A percentile compares a stretch with the other conserved stretches of the same genome.
These are phyloP conservation scores for Candida gigantensis DNA, from an alignment of 1,139 yeast species.

Conservation along the genomic window DNA sequence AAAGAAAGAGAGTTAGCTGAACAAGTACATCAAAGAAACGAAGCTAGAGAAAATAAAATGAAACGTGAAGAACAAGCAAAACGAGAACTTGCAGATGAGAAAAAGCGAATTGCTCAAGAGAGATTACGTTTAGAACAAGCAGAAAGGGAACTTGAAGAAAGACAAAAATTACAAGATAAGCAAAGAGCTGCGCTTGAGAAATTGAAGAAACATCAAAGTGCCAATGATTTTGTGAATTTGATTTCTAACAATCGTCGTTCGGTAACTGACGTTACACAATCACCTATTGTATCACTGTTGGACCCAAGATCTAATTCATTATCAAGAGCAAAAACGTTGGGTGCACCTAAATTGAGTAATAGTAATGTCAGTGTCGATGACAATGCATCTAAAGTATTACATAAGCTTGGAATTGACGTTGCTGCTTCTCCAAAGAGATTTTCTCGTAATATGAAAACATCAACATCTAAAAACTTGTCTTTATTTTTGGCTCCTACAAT, in stretches of 20 bases:
- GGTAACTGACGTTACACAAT: constrained; percentile 23
- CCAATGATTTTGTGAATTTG: constrained; percentile 29
- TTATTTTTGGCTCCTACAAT: constrained; percentile 20
- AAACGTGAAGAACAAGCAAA: constrained; percentile 18
- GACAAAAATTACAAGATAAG: constrained; percentile 24
- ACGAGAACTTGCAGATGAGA: constrained; percentile 16
- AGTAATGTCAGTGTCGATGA: constrained; percentile 11
- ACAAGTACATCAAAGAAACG: constrained; percentile 31
- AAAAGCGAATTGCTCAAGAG: constrained; percentile 17
- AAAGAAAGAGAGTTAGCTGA: constrained; percentile 35
- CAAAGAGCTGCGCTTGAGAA: constrained; percentile 35
- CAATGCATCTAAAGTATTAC: constrained; percentile 39
- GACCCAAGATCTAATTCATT: constrained; percentile 42
- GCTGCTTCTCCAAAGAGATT: constrained; percentile 27
- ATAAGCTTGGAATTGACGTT: constrained; percentile 46
- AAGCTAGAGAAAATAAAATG: constrained; percentile 27
- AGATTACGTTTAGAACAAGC: constrained; percentile 13
- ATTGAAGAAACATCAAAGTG: constrained; percentile 30
- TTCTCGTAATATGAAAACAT: constrained; percentile 37
- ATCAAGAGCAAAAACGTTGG: constrained; percentile 41
- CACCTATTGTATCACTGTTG: constrained; percentile 25
- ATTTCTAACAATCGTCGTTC: constrained; percentile 17
- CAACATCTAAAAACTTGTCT: constrained; percentile 47
- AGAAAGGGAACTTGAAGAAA: constrained; percentile 15
- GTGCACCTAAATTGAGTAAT: constrained; percentile 24